Evolutionary conservation across 2,329 filamentous ascomycete species (phyloP), one percentile per base, ranked within the genome.

Genomic region (Aurifilum marmelostoma): DNA sequence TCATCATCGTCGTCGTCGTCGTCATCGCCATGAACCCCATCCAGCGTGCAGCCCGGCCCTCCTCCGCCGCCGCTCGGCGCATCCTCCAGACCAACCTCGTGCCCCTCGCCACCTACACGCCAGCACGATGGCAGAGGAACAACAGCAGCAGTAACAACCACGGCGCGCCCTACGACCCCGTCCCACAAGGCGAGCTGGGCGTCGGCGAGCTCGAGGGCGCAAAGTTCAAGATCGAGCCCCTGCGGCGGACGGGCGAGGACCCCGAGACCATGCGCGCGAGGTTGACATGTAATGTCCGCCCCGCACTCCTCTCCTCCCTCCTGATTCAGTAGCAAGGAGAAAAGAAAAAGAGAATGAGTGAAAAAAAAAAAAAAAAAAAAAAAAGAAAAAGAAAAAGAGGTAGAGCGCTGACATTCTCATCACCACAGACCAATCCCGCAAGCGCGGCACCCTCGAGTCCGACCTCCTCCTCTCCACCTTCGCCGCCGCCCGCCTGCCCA

Each of bases 381-480:
- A 8, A 47, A 11, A 21, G 3, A 47, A 8, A n/a, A 47, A 7
- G 11, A 54, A 27, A 4, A 24, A 59, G n/a, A n/a, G n/a, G n/a
- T n/a, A n/a, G n/a, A n/a, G n/a, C n/a, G n/a, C 37, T 34, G 39
- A 29, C 43, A 24, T 7, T 12, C 14, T 3, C 32, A 12, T 5
- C 8, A 18, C 63, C 41, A 67, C 76, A 97, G 95, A 99, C 84
- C 96, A 99, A 83, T 96, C 92, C 80, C 92, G 96, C 75, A 99
- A 99, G 83, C 90, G 96, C 78, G 96, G 96, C 74, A 98, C 92
- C 73, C 90, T 98, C 77, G 96, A 99, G 80, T 94, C 92, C 72
- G 96, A 99, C 80, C 92, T 99, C 67, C 89, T 99, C 72, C 91
- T 98, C 74, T 97, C 93, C 70, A 99, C 96, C 73, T 99, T 99